Base-by-base conservation (phyloP, 495 filamentous ascomycete genomes). In the Zalerion maritima region DNA sequence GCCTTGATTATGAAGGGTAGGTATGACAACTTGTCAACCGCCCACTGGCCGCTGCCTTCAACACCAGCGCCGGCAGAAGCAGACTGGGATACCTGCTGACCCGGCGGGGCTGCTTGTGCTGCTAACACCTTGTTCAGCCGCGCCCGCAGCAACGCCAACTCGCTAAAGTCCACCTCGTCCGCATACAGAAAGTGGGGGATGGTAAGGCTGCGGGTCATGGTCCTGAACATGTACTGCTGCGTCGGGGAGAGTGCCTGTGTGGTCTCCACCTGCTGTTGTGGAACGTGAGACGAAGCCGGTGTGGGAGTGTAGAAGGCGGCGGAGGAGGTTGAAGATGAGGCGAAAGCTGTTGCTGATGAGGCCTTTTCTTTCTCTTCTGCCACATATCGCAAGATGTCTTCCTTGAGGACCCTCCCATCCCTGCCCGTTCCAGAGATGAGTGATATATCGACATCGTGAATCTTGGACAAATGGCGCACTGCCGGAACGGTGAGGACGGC, bases 1-100 rank as follows among this genome's bases (percentile, higher is more conserved):
- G 91, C 86, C 55, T 99, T 99, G 56, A 96, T 70, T 29, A 93
- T 71, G 52, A 99, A 94, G n/a, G 87, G 79, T 18, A 94, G 68
- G 50, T 78, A 84, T 2, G 89, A 84, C 28, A 96, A 52, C 47
- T 85, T 91, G 26, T 29, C 41, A 29, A 61, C 39, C 14, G 61
- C 53, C 8, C 27, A 29, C 6, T 35, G 12, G 1, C 41, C 33
- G 8, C 27, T 19, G 9, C 45, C 49, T 24, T 46, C 39, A 12
- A 17, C 37, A 8, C n/a, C 21, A 12, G 24, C 21, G 3, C 40
- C 26, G 13, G 13, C 14, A 11, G n/a, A 11, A 11, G 31, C 9
- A 4, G 40, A 37, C 20, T 28, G 35, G n/a, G n/a, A n/a, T n/a
- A n/a, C n/a, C 18, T 49, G 54, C 11, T 25, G n/a, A n/a, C n/a